phyloP scores from a whole-genome alignment of 768 basidiomycete genomes.

The Lepiota venenata region DNA sequence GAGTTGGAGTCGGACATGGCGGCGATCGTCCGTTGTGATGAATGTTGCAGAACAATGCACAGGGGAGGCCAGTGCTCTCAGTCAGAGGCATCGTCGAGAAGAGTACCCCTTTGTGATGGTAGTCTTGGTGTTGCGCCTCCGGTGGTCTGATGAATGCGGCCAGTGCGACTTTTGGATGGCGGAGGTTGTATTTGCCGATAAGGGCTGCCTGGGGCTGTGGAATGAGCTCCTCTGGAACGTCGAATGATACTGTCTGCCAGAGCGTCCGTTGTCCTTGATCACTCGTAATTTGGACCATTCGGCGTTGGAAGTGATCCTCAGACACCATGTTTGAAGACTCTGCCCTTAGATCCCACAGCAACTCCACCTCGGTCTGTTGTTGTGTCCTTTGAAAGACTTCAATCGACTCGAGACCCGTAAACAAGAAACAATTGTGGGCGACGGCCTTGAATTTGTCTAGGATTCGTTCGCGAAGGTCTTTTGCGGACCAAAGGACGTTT shows the following conservation, averaged over 20 bases:
- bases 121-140: slow-evolving; percentile 4
- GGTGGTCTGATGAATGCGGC: slow-evolving; percentile 6
- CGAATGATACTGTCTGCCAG: slow-evolving; percentile 2
- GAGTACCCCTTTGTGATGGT: slow-evolving; percentile 20
- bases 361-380: background rate
- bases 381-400: background rate
- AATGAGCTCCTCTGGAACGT: background rate
- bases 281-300: background rate
- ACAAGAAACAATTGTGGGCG: slow-evolving; percentile 4
- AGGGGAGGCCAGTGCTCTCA: slow-evolving; percentile 34
- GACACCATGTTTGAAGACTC: background rate
- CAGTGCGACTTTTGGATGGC: background rate
- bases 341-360: background rate
- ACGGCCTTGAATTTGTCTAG: background rate
- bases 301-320: background rate
- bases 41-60: slow-evolving; percentile 46
- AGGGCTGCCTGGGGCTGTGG: background rate
- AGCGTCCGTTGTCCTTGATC: background rate
- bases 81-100: slow-evolving; percentile 44
- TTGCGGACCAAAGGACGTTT: background rate
- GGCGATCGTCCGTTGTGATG: slow-evolving; percentile 41
- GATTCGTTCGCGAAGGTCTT: background rate
- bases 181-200: background rate
- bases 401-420: slow-evolving; percentile 5
- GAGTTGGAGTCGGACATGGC: slow-evolving; percentile 35